Evolutionary conservation across 768 basidiomycete species (phyloP).

Genomic region (Lactarius sp.): DNA sequence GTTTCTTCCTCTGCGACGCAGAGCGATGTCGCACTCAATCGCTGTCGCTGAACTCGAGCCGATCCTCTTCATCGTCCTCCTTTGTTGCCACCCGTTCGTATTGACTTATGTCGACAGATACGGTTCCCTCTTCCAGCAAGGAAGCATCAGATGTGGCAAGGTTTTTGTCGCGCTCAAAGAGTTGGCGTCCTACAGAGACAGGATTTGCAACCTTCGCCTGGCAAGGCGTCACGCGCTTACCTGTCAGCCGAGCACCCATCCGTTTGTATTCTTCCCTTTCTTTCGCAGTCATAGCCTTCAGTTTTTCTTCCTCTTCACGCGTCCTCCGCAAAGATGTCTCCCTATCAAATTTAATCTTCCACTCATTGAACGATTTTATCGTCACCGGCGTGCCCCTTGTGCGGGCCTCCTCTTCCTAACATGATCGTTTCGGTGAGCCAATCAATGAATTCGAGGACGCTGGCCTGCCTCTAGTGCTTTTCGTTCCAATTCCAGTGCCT

Average conservation of each 20-base stretch:
- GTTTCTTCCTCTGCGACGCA: constrained; percentile 2
- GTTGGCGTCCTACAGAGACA: constrained; percentile 67
- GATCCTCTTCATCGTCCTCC: constrained; percentile 62
- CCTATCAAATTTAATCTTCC: constrained; percentile 76
- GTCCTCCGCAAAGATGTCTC: constrained; percentile 55
- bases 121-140: constrained; percentile 78
- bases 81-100: constrained; percentile 62
- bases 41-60: constrained; percentile 79
- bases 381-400: constrained; percentile 94
- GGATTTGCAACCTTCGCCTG: constrained; percentile 5
- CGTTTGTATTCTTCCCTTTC: constrained; percentile 84
- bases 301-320: constrained; percentile 72
- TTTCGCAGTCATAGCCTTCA: constrained; percentile 66
- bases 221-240: constrained; percentile 39
- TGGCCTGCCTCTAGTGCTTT: constrained; percentile 64
- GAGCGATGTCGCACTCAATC: constrained; percentile 44
- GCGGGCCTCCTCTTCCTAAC: constrained; percentile 78
- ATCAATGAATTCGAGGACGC: neutral
- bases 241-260: constrained; percentile 55
- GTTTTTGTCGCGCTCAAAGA: constrained; percentile 80
- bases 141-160: constrained; percentile 70
- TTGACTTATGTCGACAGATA: constrained; percentile 84
- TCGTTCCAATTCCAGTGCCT: constrained; percentile 70
- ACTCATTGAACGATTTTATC: constrained; percentile 66
- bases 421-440: constrained; percentile 12